phyloP scores from a whole-genome alignment of 2,329 filamentous ascomycete species.

The Fulvia fulva region DNA sequence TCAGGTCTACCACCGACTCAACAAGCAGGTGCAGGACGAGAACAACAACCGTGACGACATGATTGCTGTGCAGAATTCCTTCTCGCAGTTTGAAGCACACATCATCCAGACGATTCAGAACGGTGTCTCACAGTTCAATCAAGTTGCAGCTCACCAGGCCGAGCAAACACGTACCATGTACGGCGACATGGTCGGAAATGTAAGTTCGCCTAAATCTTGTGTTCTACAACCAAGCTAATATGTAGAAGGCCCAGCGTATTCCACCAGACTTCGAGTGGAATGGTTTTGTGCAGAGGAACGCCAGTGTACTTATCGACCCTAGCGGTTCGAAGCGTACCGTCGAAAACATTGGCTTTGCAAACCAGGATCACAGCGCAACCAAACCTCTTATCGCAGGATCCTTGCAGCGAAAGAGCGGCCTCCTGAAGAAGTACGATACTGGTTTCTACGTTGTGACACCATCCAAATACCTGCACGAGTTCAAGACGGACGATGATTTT shows the following conservation, averaged over 20 bases:
- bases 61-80: conserved; percentile 85
- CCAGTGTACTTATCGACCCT: conserved; percentile 71
- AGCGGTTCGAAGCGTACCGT: conserved; percentile 69
- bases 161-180: conserved; percentile 80
- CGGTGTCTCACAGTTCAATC: conserved; percentile 76
- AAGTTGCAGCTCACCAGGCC: conserved; percentile 72
- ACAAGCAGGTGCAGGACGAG: conserved; percentile 88
- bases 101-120: conserved; percentile 78
- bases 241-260: conserved; percentile 60
- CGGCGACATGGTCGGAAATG: conserved; percentile 70
- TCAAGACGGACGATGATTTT: conserved; percentile 82
- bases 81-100: conserved; percentile 81
- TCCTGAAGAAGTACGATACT: conserved; percentile 75
- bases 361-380: conserved; percentile 77
- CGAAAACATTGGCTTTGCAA: conserved; percentile 69
- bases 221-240: background rate
- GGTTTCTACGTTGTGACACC: conserved; percentile 89
- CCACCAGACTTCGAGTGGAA: conserved; percentile 88
- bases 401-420: conserved; percentile 84
- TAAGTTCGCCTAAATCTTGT: conserved; percentile 1
- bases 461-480: conserved; percentile 87
- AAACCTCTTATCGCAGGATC: conserved; percentile 81
- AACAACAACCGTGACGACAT: conserved; percentile 95
- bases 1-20: conserved; percentile 75
- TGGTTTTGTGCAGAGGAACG: conserved; percentile 70